Conservation (phyloP, 208 protist genomes). For the Acanthamoeba comandoni region DNA sequence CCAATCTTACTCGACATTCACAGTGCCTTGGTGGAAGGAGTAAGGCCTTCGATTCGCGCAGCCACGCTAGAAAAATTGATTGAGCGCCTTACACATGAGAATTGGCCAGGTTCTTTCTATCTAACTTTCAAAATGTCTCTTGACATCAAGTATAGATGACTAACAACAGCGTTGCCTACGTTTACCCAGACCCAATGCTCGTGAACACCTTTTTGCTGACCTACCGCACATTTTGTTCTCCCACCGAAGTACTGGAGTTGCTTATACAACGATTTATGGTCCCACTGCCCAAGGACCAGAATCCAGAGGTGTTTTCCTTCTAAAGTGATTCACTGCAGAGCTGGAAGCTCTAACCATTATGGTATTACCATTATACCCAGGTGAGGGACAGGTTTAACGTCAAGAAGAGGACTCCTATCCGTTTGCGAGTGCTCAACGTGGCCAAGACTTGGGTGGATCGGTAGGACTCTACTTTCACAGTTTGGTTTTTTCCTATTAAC, state of each 20-base stretch:
- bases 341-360: no score
- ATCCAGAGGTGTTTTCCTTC: not conserved
- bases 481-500: no score
- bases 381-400: slow-evolving; percentile 31
- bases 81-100: slow-evolving; percentile 59
- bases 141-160: not conserved
- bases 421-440: slow-evolving; percentile 65
- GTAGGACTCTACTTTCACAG: not conserved
- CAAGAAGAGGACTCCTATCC: slow-evolving; percentile 42
- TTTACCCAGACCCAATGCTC: not conserved
- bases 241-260: slow-evolving; percentile 59
- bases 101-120: not conserved
- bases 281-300: slow-evolving; percentile 43
- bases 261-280: slow-evolving; percentile 71
- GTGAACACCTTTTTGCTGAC: slow-evolving; percentile 58
- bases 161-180: not conserved
- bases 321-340: not conserved
- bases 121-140: not conserved
- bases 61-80: slow-evolving; percentile 71
- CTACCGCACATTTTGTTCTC: slow-evolving; percentile 45
- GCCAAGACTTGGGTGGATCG: slow-evolving; percentile 67
- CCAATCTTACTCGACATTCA: no score
- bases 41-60: slow-evolving; percentile 36
- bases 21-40: slow-evolving; percentile 21
- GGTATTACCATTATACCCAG: not conserved